These are phyloP conservation scores for Kluyveromyces lactis DNA, from an alignment of 805 yeast genomes.

Conservation along the genomic window DNA sequence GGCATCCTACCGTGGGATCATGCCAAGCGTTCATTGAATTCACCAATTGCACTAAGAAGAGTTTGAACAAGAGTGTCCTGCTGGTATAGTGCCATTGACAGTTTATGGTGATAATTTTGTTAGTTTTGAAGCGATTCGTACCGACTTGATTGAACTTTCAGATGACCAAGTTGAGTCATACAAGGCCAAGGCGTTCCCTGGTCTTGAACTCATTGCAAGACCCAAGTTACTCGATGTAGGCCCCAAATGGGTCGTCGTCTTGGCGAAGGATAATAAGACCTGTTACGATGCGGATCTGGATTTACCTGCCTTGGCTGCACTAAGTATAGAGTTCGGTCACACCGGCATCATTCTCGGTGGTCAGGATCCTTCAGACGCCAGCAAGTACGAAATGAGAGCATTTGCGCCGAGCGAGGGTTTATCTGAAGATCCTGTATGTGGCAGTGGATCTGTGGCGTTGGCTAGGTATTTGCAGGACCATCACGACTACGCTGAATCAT, in stretches of 20 bases:
- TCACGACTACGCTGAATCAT: constrained; percentile 14
- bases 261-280: constrained; percentile 26
- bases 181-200: constrained; percentile 5
- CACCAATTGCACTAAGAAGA: constrained; percentile 19
- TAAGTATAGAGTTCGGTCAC: constrained; percentile 16
- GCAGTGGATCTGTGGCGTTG: constrained; percentile 38
- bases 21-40: constrained; percentile 38
- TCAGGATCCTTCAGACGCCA: constrained; percentile 16
- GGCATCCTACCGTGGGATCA: constrained; percentile 55
- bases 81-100: constrained; percentile 34
- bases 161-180: constrained; percentile 8
- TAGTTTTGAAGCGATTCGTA: constrained; percentile 23
- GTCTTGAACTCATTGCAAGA: constrained; percentile 8
- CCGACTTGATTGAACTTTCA: constrained; percentile 13
- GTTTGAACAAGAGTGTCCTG: constrained; percentile 37
- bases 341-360: constrained; percentile 37
- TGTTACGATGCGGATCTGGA: constrained; percentile 32
- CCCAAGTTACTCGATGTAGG: constrained; percentile 36
- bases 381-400: constrained; percentile 37
- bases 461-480: constrained; percentile 23
- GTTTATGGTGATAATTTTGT: constrained; percentile 18
- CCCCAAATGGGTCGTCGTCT: constrained; percentile 37
- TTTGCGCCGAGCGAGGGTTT: constrained; percentile 33
- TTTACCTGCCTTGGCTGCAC: constrained; percentile 14
- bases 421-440: constrained; percentile 49